Conservation (phyloP, 495 filamentous ascomycete genomes). For the Penicillium lagena region DNA sequence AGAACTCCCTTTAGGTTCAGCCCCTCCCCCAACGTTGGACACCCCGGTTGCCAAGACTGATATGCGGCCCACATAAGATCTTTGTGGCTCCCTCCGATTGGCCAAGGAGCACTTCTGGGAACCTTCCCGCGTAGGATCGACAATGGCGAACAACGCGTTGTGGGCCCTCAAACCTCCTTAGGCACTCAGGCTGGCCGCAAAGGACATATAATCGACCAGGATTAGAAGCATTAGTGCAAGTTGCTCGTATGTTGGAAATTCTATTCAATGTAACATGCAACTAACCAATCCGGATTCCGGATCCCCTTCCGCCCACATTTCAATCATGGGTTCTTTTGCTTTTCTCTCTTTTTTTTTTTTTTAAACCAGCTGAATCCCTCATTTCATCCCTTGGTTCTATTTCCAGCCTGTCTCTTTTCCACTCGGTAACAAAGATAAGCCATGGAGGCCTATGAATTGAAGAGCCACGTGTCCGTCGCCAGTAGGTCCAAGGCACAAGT, state of each 20-base stretch:
- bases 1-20: not conserved
- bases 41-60: no score
- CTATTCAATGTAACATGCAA: not conserved
- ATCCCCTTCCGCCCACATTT: not conserved
- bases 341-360: not conserved
- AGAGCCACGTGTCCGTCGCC: slow-evolving; percentile 8
- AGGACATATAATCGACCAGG: not conserved
- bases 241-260: not conserved
- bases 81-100: not conserved
- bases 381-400: not conserved
- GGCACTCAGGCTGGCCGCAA: not conserved
- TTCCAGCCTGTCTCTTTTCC: not conserved
- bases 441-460: slow-evolving; percentile 16
- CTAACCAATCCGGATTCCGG: not conserved
- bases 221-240: not conserved
- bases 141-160: not conserved
- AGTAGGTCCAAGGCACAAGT: not conserved
- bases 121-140: not conserved
- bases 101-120: not conserved
- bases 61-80: not conserved
- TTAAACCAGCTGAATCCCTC: not conserved
- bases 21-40: no score
- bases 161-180: not conserved
- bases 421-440: not conserved
- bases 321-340: not conserved